Evolutionary conservation across 2,329 filamentous ascomycete genomes (phyloP).

Genomic region (Cladosporium sp.): DNA sequence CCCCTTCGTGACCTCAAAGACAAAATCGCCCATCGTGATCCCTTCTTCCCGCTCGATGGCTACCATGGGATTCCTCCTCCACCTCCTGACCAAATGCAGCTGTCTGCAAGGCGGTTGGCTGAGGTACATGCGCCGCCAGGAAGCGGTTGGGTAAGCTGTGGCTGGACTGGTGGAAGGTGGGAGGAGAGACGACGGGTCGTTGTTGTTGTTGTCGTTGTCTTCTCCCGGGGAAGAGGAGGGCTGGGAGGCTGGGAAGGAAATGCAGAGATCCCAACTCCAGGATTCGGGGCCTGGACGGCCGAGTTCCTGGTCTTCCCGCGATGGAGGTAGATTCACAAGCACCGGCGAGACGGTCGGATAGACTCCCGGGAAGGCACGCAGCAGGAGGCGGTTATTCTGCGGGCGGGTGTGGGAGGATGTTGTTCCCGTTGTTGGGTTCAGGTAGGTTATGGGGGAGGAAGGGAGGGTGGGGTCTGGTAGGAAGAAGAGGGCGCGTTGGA

Average conservation of each 20-base stretch:
- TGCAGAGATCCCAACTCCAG: constrained; percentile 33
- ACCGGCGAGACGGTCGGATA: constrained; percentile 33
- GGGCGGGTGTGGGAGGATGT: constrained; percentile 24
- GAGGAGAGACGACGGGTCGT: neutral
- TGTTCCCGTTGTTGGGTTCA: constrained; percentile 5
- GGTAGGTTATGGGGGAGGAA: constrained; percentile 8
- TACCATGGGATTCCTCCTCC: constrained; percentile 24
- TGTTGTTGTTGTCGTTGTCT: neutral
- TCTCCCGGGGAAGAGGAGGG: neutral
- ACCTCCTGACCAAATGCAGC: constrained; percentile 29
- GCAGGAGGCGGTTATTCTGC: constrained; percentile 33
- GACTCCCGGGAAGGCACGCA: constrained; percentile 29
- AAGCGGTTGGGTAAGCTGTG: constrained; percentile 27
- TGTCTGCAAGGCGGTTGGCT: constrained; percentile 31
- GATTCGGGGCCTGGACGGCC: constrained; percentile 18
- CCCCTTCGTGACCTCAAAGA: constrained; percentile 22
- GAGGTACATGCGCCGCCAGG: constrained; percentile 34
- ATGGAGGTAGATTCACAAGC: constrained; percentile 22
- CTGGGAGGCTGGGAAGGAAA: constrained; percentile 24
- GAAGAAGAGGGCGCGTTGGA: constrained; percentile 33
- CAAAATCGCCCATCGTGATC: constrained; percentile 32
- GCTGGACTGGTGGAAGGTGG: constrained; percentile 18
- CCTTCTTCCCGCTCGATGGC: constrained; percentile 26
- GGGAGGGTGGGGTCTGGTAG: constrained; percentile 20
- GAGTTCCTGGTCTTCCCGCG: constrained; percentile 9